Percentiles rank a stretch among this genome's conserved stretches.
These are phyloP conservation scores for Plasmodium fragile DNA, from an alignment of 169 alveolate species.

Conservation along the genomic window DNA sequence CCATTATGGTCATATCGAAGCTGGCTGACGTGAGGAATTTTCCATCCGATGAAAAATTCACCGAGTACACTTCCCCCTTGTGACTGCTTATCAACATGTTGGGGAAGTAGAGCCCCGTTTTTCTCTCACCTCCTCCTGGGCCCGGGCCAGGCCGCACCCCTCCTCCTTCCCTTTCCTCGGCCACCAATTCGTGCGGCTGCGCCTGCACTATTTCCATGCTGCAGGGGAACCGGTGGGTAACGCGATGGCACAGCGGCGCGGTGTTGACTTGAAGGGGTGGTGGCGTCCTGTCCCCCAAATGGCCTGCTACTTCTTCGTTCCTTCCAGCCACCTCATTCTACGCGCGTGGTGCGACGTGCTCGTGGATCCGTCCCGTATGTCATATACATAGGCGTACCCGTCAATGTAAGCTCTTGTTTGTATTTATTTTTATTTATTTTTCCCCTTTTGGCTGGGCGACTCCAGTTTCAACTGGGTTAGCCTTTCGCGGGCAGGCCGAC, in stretches of 20 bases:
- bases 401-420: not conserved
- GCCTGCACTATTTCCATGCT: not conserved
- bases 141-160: not conserved
- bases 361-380: not conserved
- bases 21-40: constrained; percentile 88
- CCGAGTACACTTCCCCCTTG: constrained; percentile 87
- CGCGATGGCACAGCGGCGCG: not conserved
- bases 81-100: constrained; percentile 87
- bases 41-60: constrained; percentile 89
- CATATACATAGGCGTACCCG: not conserved
- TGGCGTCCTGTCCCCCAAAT: not conserved
- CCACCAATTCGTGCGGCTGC: not conserved
- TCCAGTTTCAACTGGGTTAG: not conserved
- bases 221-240: no score
- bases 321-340: not conserved
- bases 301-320: not conserved
- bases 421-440: not conserved
- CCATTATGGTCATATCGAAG: constrained; percentile 80
- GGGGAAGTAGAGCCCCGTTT: constrained; percentile 77
- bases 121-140: constrained; percentile 32
- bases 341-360: not conserved
- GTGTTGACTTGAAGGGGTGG: not conserved
- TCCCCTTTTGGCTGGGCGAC: not conserved
- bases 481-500: not conserved
- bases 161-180: not conserved